These are phyloP conservation scores for Oropetium thomaeum DNA, from an alignment of 176 grass and related monocot species.

Conservation along the genomic window DNA sequence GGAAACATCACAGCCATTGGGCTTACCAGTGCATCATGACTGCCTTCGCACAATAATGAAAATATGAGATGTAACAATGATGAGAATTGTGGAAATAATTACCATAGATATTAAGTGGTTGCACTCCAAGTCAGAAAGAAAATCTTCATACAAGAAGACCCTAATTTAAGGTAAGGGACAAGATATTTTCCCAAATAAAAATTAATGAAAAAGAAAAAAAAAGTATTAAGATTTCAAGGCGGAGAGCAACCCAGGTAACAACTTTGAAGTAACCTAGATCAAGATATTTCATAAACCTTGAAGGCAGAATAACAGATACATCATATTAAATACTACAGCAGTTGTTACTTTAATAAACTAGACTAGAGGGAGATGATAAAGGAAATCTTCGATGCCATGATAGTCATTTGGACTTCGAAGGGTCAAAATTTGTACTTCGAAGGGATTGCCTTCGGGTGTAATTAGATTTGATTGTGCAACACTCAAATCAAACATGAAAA, in stretches of 20 bases:
- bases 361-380: background rate
- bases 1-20: too few relatives aligned
- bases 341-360: background rate
- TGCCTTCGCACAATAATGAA: background rate
- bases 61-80: slow-evolving; percentile 5
- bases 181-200: slow-evolving; percentile 35
- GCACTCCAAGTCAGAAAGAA: slow-evolving; percentile 74
- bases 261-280: background rate
- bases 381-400: slow-evolving; percentile 77
- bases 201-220: background rate
- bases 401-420: slow-evolving; percentile 62
- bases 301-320: background rate
- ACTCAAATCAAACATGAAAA: slow-evolving; percentile 29
- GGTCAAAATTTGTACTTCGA: slow-evolving; percentile 56
- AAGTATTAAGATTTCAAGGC: background rate
- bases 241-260: background rate
- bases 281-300: background rate
- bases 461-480: background rate
- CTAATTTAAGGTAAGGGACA: slow-evolving; percentile 69
- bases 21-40: too few relatives aligned
- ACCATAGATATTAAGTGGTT: slow-evolving; percentile 78
- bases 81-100: slow-evolving; percentile 34
- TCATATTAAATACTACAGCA: slow-evolving; percentile 1
- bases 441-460: background rate
- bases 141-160: slow-evolving; percentile 94